Evolutionary conservation across 202 grass and related monocot species (phyloP).

Genomic region (Dendrocalamus latiflorus): DNA sequence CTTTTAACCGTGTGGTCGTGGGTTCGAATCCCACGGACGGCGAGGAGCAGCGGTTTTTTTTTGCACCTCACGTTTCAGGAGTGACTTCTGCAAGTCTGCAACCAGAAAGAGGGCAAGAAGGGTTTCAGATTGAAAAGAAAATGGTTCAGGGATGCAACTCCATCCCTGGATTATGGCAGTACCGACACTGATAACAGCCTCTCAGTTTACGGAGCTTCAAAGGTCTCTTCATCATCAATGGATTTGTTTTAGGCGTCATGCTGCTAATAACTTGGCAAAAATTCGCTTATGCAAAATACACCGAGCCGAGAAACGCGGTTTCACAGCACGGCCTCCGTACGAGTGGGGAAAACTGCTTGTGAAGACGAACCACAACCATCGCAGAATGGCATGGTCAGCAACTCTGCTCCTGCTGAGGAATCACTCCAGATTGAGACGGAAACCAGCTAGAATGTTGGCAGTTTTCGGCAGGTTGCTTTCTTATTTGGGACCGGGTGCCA

Average conservation of each 20-base stretch:
- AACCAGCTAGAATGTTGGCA: background rate
- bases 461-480: background rate
- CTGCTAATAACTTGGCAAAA: conserved; percentile 3
- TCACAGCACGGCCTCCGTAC: background rate
- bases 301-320: background rate
- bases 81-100: too few species aligned
- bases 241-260: conserved; percentile 8
- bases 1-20: conserved; percentile 99
- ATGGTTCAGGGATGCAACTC: conserved; percentile 33
- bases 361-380: background rate
- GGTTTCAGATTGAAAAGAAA: conserved; percentile 22
- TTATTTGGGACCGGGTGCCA: too few species aligned
- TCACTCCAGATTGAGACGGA: background rate
- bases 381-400: background rate
- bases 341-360: too few species aligned
- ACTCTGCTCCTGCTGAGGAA: background rate
- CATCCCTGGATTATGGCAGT: conserved; percentile 2
- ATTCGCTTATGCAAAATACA: conserved; percentile 11
- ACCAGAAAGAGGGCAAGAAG: background rate
- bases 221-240: conserved; percentile 54
- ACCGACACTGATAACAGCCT: background rate
- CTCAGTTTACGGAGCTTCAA: conserved; percentile 38
- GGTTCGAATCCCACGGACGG: conserved; percentile 95
- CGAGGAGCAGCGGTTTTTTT: background rate
- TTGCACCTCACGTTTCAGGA: too few species aligned